A percentile compares a stretch with the other conserved stretches of the same genome.
Conservation (phyloP, 2,329 filamentous ascomycete genomes). For the Aureobasidium namibiae region DNA sequence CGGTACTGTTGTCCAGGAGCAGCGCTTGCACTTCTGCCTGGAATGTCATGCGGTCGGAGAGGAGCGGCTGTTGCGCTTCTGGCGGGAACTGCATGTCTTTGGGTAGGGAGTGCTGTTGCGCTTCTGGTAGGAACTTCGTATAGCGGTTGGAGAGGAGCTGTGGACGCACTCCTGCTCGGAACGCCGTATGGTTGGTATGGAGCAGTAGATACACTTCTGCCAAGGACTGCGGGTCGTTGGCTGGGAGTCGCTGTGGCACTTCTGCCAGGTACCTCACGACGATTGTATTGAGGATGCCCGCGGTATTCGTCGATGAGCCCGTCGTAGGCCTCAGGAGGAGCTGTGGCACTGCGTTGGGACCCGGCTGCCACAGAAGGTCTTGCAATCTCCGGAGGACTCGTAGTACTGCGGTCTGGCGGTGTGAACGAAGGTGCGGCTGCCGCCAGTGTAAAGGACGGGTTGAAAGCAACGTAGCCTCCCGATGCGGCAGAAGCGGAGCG, state of each 20-base stretch:
- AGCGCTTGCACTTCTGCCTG: not conserved
- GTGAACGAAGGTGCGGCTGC: not conserved
- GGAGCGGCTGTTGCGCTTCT: not conserved
- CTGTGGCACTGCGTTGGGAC: conserved; percentile 13
- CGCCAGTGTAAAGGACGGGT: conserved; percentile 17
- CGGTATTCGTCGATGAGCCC: conserved; percentile 2
- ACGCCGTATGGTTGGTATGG: not conserved
- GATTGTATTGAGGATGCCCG: not conserved
- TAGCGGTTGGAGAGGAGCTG: not conserved
- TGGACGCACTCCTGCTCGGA: not conserved
- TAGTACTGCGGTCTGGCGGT: conserved; percentile 7
- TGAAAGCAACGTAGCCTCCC: conserved; percentile 26
- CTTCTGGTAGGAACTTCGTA: too few relatives aligned
- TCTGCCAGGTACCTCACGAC: not conserved
- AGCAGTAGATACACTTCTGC: not conserved
- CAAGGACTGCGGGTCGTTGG: not conserved
- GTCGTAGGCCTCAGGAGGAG: conserved; percentile 9
- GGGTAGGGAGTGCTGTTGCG: not conserved
- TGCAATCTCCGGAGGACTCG: conserved; percentile 12
- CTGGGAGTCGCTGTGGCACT: not conserved
- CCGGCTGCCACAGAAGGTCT: not conserved
- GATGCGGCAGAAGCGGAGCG: conserved; percentile 9
- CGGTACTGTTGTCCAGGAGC: not conserved
- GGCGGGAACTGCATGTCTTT: not conserved
- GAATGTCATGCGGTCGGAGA: not conserved